Conservation (phyloP, 2,329 filamentous ascomycete species). For the Botrytis fabae region DNA sequence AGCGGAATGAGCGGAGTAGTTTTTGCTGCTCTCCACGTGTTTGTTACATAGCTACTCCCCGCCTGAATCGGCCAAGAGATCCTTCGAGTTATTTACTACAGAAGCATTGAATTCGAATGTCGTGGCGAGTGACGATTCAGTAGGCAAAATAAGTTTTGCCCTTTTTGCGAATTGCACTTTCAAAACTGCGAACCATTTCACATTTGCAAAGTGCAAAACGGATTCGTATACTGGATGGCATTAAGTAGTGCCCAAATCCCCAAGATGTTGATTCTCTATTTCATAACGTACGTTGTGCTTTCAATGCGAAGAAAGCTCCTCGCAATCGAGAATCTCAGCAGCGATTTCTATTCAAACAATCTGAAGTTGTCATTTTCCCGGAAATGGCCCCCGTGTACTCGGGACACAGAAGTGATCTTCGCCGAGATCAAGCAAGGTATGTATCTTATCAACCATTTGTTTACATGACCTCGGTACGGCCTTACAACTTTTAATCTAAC, state of each 20-base stretch:
- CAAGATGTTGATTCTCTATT: neutral
- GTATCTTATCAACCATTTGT: slow-evolving; percentile 3
- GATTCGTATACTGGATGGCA: neutral
- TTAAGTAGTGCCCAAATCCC: slow-evolving; percentile 4
- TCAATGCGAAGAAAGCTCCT: neutral
- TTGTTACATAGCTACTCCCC: neutral
- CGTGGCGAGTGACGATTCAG: slow-evolving; percentile 16
- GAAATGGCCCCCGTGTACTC: neutral
- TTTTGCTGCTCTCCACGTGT: neutral
- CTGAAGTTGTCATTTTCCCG: neutral
- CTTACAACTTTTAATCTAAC: slow-evolving; percentile 2
- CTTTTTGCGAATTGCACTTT: slow-evolving; percentile 18
- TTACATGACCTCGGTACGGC: neutral
- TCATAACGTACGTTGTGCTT: too few relatives aligned
- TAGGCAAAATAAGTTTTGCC: slow-evolving; percentile 12
- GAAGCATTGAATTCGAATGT: neutral
- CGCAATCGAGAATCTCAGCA: neutral
- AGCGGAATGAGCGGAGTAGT: neutral
- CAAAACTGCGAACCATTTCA: slow-evolving; percentile 16
- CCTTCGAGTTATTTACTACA: neutral
- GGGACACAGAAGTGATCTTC: neutral
- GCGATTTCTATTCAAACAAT: neutral
- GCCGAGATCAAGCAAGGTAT: slow-evolving; percentile 21
- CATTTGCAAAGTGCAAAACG: slow-evolving; percentile 14
- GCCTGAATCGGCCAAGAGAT: neutral